Conservation (phyloP, 768 basidiomycete species). For the Suillus weaverae region DNA sequence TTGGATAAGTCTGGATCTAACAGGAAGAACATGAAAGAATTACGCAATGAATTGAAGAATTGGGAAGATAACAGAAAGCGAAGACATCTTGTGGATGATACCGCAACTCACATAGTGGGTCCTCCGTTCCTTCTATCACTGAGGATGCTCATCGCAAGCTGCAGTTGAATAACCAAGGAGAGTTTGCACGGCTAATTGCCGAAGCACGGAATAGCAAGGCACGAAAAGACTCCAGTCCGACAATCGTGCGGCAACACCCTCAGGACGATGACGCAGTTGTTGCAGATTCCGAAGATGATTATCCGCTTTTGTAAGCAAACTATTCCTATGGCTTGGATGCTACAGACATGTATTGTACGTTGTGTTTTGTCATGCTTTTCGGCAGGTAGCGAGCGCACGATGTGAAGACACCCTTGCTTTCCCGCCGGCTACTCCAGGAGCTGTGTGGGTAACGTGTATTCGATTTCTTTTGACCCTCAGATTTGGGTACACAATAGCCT, state of each 20-base stretch:
- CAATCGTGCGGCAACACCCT: background rate
- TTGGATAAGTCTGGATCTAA: conserved; percentile 51
- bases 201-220: conserved; percentile 36
- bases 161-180: conserved; percentile 28
- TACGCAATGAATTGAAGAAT: conserved; percentile 52
- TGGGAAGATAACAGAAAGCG: conserved; percentile 57
- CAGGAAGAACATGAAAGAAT: conserved; percentile 46
- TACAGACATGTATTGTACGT: background rate
- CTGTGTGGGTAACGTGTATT: background rate
- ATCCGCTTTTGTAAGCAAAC: background rate
- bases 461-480: background rate
- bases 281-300: conserved; percentile 37
- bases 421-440: background rate
- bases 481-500: background rate
- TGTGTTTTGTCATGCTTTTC: background rate
- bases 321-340: background rate
- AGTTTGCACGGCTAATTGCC: conserved; percentile 36
- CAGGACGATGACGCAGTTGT: conserved; percentile 27
- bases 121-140: conserved; percentile 1
- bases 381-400: background rate
- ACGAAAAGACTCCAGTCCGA: conserved; percentile 19
- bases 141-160: background rate
- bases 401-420: background rate
- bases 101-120: conserved; percentile 41
- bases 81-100: conserved; percentile 37